Evolutionary conservation across 495 filamentous ascomycete species (phyloP).

Genomic region (Staphylotrichum tortipilum): DNA sequence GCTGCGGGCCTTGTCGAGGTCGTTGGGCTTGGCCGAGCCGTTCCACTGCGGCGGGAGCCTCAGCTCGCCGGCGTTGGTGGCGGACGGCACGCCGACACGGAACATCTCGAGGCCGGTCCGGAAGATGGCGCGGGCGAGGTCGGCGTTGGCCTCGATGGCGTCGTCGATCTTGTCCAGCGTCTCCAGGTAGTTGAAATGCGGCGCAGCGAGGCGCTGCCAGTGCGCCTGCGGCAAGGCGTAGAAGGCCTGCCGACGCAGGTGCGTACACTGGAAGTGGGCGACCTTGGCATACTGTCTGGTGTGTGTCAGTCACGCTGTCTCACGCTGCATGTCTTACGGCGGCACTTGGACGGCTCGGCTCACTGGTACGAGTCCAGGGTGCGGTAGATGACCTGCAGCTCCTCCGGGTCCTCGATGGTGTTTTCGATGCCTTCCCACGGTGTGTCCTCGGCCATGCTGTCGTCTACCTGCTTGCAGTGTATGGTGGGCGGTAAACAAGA

Average conservation of each 20-base stretch:
- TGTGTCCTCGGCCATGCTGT: slow-evolving; percentile 19
- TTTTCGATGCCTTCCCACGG: slow-evolving; percentile 54
- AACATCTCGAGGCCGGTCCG: slow-evolving; percentile 57
- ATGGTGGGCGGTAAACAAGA: neutral
- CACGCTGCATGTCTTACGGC: too few relatives aligned
- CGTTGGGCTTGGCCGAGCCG: slow-evolving; percentile 53
- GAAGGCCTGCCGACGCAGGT: slow-evolving; percentile 80
- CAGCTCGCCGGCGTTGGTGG: slow-evolving; percentile 6
- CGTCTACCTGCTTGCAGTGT: too few relatives aligned
- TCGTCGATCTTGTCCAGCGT: slow-evolving; percentile 71
- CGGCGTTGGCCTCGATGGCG: slow-evolving; percentile 81
- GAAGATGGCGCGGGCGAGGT: slow-evolving; percentile 71
- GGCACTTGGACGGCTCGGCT: too few relatives aligned
- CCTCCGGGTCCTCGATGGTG: slow-evolving; percentile 61
- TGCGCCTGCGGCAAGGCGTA: slow-evolving; percentile 79
- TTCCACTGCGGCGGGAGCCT: slow-evolving; percentile 48
- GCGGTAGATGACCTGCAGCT: slow-evolving; percentile 63
- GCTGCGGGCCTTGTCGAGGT: slow-evolving; percentile 83
- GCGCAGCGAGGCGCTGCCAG: slow-evolving; percentile 66
- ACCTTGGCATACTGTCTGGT: slow-evolving; percentile 70
- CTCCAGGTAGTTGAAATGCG: slow-evolving; percentile 73
- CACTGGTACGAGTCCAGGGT: slow-evolving; percentile 82
- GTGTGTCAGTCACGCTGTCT: too few relatives aligned
- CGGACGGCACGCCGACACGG: slow-evolving; percentile 28
- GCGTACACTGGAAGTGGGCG: slow-evolving; percentile 80